Evolutionary conservation across 169 alveolate species (phyloP).

Genomic region (Babesia sp.): DNA sequence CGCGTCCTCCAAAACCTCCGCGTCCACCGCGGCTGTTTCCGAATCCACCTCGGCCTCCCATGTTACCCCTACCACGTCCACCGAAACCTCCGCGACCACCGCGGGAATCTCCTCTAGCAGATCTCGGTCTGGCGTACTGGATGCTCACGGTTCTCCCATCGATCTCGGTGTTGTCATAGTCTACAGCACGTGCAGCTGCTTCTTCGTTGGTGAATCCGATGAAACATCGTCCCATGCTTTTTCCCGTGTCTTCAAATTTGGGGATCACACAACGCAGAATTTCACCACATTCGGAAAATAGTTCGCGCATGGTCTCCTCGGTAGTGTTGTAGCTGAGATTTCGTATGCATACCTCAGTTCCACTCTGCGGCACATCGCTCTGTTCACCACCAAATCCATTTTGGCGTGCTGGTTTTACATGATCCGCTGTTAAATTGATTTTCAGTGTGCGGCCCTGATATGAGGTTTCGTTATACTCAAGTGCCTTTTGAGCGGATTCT

Average conservation of each 20-base stretch:
- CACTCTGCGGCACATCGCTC: conserved; percentile 5
- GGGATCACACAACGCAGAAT: conserved; percentile 70
- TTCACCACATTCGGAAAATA: conserved; percentile 79
- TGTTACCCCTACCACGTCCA: conserved; percentile 76
- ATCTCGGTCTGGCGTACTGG: conserved; percentile 76
- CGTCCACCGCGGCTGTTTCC: conserved; percentile 65
- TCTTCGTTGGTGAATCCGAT: conserved; percentile 72
- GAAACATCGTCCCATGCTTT: conserved; percentile 76
- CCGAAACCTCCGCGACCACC: conserved; percentile 74
- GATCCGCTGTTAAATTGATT: conserved; percentile 84
- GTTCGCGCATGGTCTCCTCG: conserved; percentile 74
- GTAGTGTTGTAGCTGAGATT: conserved; percentile 75
- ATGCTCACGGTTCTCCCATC: conserved; percentile 81
- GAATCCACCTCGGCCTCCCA: conserved; percentile 74
- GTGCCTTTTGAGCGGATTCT: conserved; percentile 87
- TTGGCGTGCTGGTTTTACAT: conserved; percentile 67
- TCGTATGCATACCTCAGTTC: conserved; percentile 65
- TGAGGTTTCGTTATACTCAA: conserved; percentile 82
- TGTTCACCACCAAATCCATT: conserved; percentile 64
- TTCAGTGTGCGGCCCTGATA: conserved; percentile 83
- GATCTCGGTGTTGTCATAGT: conserved; percentile 76
- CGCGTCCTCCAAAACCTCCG: conserved; percentile 66
- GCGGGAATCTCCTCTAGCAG: conserved; percentile 68
- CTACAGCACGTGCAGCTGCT: conserved; percentile 79
- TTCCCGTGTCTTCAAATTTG: conserved; percentile 77